Base-by-base conservation (phyloP, 805 yeast genomes). In the Teunomyces panamensis region DNA sequence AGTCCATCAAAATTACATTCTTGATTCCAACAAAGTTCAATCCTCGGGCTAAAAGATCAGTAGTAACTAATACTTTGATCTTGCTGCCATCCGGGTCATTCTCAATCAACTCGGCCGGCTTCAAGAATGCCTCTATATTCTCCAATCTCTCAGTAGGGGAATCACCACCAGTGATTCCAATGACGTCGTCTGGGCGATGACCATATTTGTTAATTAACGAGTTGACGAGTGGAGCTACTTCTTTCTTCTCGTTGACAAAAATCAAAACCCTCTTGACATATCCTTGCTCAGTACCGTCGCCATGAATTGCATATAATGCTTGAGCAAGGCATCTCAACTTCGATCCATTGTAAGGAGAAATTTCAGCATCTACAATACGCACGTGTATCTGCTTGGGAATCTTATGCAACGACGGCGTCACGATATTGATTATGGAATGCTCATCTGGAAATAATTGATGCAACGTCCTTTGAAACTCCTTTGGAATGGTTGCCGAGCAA, bases 31-130 rank as follows among this genome's bases (percentile, higher is more conserved):
- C 77, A 67, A 94, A 90, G 59, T 92, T 92, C 47, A 94, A 68
- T 2, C 99, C 99, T 59, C 99, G 75, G 1, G 97, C 91, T 49
- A 89, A 74, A 39, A 94, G 72, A 65, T 92, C 99, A 0, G 98
- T 90, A 17, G 96, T 86, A 0, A 92, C 83, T 29, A 94, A 72
- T 0, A 92, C 85, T 56, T 85, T 85, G 49, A 89, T 62, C 43
- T 60, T 65, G 57, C 67, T 55, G 53, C 50, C 52, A 30, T 57
- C 60, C 1, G 49, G 48, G 44, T 59, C 65, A 26, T 62, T 59
- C 7, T 69, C 71, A 11, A 81, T 47, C 45, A 58, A 60, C 42
- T 71, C 70, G 1, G 92, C 84, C 1, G 87, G 83, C 9, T 72
- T 67, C n/a, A 88, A 64, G 56, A 91, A 92, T 3, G 80, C 80